Conservation (phyloP, 352 stramenopile genomes). For the Phytophthora gonapodyides region DNA sequence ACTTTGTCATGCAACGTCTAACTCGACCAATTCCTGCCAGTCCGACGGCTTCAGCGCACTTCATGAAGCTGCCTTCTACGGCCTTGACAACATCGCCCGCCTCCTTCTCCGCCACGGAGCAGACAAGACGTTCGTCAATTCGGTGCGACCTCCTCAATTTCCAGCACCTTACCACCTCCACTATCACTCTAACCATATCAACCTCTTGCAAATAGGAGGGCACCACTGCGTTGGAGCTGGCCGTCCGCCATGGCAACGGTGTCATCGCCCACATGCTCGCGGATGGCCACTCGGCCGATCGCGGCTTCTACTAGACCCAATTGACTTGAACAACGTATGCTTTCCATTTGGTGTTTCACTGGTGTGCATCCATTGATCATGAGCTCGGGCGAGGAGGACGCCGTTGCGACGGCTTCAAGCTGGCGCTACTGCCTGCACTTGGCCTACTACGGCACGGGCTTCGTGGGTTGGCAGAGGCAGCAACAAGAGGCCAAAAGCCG, state of each 20-base stretch:
- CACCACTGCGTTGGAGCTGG: conserved; percentile 64
- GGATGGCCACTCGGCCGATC: conserved; percentile 54
- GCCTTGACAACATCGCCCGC: conserved; percentile 63
- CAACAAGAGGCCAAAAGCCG: conserved; percentile 60
- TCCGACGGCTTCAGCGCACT: conserved; percentile 72
- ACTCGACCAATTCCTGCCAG: conserved; percentile 24
- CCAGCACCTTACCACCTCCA: conserved; percentile 3
- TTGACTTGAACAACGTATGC: conserved; percentile 35
- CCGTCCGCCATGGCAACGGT: conserved; percentile 66
- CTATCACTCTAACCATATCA: background rate
- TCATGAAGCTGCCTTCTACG: conserved; percentile 68
- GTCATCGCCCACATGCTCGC: conserved; percentile 64
- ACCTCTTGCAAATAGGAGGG: conserved; percentile 45
- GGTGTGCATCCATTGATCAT: conserved; percentile 18
- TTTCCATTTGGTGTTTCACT: conserved; percentile 18
- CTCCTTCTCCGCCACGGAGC: conserved; percentile 55
- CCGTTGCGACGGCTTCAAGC: conserved; percentile 11
- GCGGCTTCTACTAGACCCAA: conserved; percentile 63
- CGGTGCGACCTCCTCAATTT: conserved; percentile 30
- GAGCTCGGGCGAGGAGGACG: conserved; percentile 2
- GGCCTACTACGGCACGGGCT: conserved; percentile 75
- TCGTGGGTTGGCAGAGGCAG: conserved; percentile 85
- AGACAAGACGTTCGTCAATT: conserved; percentile 63
- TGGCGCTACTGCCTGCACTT: conserved; percentile 77
- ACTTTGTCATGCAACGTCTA: background rate